Base-by-base conservation (phyloP, 177 flowering plant species). In the Vitis hybrid region DNA sequence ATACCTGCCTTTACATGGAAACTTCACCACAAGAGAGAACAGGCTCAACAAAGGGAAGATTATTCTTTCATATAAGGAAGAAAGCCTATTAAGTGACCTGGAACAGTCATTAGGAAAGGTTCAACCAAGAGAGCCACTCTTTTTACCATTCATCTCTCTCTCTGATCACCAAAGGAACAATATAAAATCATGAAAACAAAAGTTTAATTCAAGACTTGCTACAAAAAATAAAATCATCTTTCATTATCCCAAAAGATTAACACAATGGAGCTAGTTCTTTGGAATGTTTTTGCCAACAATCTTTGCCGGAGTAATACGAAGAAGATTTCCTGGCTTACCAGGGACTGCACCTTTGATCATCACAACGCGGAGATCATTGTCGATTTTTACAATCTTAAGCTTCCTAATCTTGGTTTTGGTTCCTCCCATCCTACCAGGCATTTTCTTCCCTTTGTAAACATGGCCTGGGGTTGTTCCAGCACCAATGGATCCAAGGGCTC, bases 371-470 rank as follows among this genome's bases (percentile, higher is more conserved):
- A 96, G 92, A 0, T 92, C 98, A 28, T 61, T 79, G 75, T 96
- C 99, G n/a, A 96, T 89, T 80, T 92, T 96, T 15, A 96, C 77
- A 71, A 96, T 82, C 84, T 78, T 84, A 65, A 96, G 88, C 85
- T 94, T 96, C 38, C 97, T 68, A 73, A 91, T 94, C 83, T 96
- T 96, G 28, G 80, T 83, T 73, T 85, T 94, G 64, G 93, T 85
- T 57, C 95, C 97, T 65, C 99, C 98, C 99, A 96, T 96, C 63
- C 94, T 76, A 7, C 99, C 99, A 47, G 99, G 98, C 99, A 96
- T 96, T 79, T 96, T 96, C 93, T 96, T 94, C 15, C 98, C 99
- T 69, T 79, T 81, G 82, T 89, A 96, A 1, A 96, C 98, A 62
- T 79, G 91, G 0, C 99, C 99, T 3, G 98, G 98, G 3, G 98